phyloP scores from a whole-genome alignment of 345 rosid species.

The Dimocarpus longan region DNA sequence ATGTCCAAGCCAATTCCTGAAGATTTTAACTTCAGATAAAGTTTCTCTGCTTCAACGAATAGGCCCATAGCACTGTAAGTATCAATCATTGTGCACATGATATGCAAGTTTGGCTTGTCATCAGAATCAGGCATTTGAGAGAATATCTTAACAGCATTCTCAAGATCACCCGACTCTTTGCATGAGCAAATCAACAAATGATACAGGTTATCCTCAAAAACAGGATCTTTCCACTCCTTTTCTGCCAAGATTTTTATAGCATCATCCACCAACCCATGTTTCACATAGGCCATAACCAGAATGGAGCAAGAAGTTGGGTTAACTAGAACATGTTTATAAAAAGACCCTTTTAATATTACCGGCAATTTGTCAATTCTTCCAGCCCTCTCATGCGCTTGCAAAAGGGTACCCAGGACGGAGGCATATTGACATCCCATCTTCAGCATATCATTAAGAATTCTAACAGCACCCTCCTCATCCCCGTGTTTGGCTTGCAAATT shows the following conservation, averaged over 20 bases:
- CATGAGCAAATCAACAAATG: constrained; percentile 86
- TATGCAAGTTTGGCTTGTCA: constrained; percentile 65
- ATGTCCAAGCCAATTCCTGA: constrained; percentile 62
- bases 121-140: constrained; percentile 42
- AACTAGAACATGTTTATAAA: constrained; percentile 59
- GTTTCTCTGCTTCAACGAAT: constrained; percentile 62
- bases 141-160: constrained; percentile 67
- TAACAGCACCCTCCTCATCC: constrained; percentile 62
- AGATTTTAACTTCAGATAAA: constrained; percentile 66
- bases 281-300: constrained; percentile 80
- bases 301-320: constrained; percentile 85
- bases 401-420: constrained; percentile 63
- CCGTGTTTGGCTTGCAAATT: constrained; percentile 73
- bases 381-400: constrained; percentile 75
- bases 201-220: constrained; percentile 78
- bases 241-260: constrained; percentile 62
- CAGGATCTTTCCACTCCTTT: constrained; percentile 71
- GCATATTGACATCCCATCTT: constrained; percentile 67
- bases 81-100: constrained; percentile 79
- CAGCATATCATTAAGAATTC: constrained; percentile 72
- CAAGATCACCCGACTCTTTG: constrained; percentile 68
- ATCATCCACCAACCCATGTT: constrained; percentile 65
- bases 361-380: constrained; percentile 68
- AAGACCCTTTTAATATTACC: constrained; percentile 56
- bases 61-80: constrained; percentile 55